Evolutionary conservation across 768 basidiomycete species (phyloP).

Genomic region (Holtermanniella nyarrowii): DNA sequence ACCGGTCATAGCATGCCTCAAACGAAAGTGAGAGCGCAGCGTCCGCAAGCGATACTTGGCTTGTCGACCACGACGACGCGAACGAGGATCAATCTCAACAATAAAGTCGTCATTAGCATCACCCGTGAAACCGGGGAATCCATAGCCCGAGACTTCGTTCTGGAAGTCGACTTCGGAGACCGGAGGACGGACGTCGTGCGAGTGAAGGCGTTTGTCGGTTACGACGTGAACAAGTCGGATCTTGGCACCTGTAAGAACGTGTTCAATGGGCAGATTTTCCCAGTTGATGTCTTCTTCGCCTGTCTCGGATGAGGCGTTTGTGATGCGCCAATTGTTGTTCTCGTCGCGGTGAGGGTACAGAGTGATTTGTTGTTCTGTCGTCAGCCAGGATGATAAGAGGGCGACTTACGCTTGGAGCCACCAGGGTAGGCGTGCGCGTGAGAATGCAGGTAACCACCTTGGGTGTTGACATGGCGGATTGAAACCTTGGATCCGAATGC

Average conservation of each 20-base stretch:
- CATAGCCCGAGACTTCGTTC: slow-evolving; percentile 94
- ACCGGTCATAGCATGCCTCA: slow-evolving; percentile 74
- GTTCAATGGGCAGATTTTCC: slow-evolving; percentile 49
- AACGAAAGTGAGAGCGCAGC: slow-evolving; percentile 66
- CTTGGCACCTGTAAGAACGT: slow-evolving; percentile 56
- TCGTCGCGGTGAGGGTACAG: slow-evolving; percentile 96
- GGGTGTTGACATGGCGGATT: slow-evolving; percentile 86
- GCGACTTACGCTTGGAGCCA: slow-evolving; percentile 71
- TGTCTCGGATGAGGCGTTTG: slow-evolving; percentile 56
- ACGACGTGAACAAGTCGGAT: slow-evolving; percentile 70
- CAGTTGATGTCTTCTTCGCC: slow-evolving; percentile 47
- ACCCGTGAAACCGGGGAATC: slow-evolving; percentile 56
- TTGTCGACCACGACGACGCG: slow-evolving; percentile 45
- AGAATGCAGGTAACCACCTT: slow-evolving; percentile 97
- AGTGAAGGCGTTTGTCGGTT: slow-evolving; percentile 82
- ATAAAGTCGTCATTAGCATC: slow-evolving; percentile 84
- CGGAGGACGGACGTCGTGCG: slow-evolving; percentile 87
- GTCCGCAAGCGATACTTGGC: slow-evolving; percentile 65
- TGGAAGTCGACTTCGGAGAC: slow-evolving; percentile 98
- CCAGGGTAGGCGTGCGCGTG: slow-evolving; percentile 80
- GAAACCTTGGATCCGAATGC: slow-evolving; percentile 71
- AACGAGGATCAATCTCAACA: slow-evolving; percentile 69
- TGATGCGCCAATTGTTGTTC: slow-evolving; percentile 87
- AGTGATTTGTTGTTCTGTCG: slow-evolving; percentile 89
- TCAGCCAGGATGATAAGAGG: background rate